phyloP scores from a whole-genome alignment of 257 asterid genomes.

The Eustoma russellianum region DNA sequence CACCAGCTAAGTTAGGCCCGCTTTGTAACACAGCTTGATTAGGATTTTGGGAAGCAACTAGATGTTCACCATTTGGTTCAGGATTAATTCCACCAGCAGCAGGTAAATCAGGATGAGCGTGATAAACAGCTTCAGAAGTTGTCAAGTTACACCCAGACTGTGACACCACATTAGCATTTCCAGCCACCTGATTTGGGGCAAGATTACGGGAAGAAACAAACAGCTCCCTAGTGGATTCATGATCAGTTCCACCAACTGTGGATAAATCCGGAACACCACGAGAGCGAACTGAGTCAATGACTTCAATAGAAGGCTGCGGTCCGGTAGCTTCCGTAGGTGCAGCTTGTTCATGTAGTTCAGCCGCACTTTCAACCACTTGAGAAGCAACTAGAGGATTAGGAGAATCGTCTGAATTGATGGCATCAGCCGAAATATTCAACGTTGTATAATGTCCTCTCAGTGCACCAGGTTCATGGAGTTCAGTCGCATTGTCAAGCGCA shows the following conservation, averaged over 20 bases:
- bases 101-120: too few relatives aligned
- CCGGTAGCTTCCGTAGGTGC: not conserved
- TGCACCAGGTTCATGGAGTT: not conserved
- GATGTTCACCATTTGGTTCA: slow-evolving; percentile 1
- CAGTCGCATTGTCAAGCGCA: slow-evolving; percentile 14
- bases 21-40: slow-evolving; percentile 10
- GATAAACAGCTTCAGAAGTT: too few relatives aligned
- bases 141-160: too few relatives aligned
- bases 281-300: not conserved
- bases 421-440: too few relatives aligned
- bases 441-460: too few relatives aligned
- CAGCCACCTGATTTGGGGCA: too few relatives aligned
- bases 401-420: too few relatives aligned
- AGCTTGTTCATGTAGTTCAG: too few relatives aligned
- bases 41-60: slow-evolving; percentile 11
- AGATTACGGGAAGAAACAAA: not conserved
- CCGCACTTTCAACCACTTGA: too few relatives aligned
- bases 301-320: slow-evolving; percentile 10
- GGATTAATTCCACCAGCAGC: too few relatives aligned
- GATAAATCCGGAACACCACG: slow-evolving; percentile 6
- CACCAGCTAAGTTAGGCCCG: slow-evolving; percentile 1
- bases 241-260: slow-evolving; percentile 4
- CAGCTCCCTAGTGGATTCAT: slow-evolving; percentile 3
- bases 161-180: too few relatives aligned
- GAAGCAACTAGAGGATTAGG: too few relatives aligned